These are phyloP conservation scores for Rosa multiflora DNA, from an alignment of 306 rosid species.

Conservation along the genomic window DNA sequence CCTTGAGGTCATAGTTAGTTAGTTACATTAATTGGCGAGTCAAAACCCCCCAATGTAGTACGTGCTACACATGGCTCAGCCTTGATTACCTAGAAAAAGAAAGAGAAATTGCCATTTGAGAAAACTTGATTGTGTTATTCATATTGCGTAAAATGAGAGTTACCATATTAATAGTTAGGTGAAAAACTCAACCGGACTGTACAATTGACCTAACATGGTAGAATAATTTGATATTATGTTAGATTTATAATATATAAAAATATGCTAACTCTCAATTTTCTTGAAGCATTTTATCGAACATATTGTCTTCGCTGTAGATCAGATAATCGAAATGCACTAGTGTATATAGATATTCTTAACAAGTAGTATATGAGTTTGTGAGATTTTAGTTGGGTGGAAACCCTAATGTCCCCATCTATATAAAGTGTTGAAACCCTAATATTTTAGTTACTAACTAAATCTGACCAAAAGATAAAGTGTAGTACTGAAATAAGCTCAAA, in stretches of 20 bases:
- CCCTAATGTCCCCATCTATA: background rate
- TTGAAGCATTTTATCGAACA: background rate
- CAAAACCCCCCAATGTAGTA: background rate
- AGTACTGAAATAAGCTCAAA: background rate
- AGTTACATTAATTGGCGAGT: background rate
- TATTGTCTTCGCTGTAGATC: background rate
- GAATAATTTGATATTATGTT: background rate
- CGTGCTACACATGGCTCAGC: background rate
- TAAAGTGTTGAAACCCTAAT: background rate
- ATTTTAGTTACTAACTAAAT: background rate
- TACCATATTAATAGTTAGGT: background rate
- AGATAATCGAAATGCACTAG: background rate
- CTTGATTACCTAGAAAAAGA: background rate
- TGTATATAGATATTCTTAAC: background rate
- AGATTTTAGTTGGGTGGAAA: background rate
- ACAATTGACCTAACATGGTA: background rate
- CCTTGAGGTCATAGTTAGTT: background rate
- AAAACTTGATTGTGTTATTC: background rate
- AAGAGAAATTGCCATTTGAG: no score
- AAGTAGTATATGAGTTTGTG: no score
- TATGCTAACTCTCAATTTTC: no score
- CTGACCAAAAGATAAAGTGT: slow-evolving; percentile 6
- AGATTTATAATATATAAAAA: no score
- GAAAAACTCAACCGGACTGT: background rate
- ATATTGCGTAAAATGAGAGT: background rate